phyloP scores from a whole-genome alignment of 768 basidiomycete genomes.

The Sutorius australiensis region DNA sequence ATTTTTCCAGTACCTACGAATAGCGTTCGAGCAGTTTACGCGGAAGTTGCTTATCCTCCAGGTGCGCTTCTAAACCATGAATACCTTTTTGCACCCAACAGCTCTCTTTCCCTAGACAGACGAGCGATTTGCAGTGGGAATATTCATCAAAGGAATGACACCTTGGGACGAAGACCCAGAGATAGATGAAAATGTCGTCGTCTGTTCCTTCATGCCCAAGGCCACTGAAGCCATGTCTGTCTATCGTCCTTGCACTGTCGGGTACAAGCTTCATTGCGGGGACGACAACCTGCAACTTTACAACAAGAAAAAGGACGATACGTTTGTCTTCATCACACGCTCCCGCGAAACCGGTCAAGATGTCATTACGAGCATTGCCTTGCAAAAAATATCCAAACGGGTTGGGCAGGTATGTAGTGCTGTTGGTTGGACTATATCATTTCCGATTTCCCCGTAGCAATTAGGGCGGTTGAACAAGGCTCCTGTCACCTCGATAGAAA shows the following conservation, averaged over 20 bases:
- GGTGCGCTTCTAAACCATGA: conserved; percentile 31
- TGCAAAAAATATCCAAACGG: conserved; percentile 54
- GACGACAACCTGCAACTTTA: conserved; percentile 59
- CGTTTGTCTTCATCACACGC: conserved; percentile 55
- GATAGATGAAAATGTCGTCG: conserved; percentile 55
- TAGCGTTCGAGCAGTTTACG: conserved; percentile 53
- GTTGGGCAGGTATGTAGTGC: conserved; percentile 45
- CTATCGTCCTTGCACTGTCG: conserved; percentile 47
- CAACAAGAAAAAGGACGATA: conserved; percentile 47
- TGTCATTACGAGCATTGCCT: conserved; percentile 55
- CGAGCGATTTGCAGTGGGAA: conserved; percentile 55
- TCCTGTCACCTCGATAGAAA: conserved; percentile 51
- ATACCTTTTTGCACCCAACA: too few relatives aligned
- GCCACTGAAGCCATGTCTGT: conserved; percentile 46
- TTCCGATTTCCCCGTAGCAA: conserved; percentile 40
- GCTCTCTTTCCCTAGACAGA: conserved; percentile 42
- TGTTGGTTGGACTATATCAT: background rate
- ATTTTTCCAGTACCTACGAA: conserved; percentile 60
- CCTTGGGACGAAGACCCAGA: conserved; percentile 58
- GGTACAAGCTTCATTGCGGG: conserved; percentile 54
- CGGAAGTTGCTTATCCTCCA: conserved; percentile 57
- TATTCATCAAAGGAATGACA: conserved; percentile 60
- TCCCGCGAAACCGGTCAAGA: conserved; percentile 44
- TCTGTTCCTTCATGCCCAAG: conserved; percentile 58
- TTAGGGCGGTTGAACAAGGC: conserved; percentile 52